Evolutionary conservation across 2,329 filamentous ascomycete species (phyloP).

Genomic region (Cladosporium halotolerans): DNA sequence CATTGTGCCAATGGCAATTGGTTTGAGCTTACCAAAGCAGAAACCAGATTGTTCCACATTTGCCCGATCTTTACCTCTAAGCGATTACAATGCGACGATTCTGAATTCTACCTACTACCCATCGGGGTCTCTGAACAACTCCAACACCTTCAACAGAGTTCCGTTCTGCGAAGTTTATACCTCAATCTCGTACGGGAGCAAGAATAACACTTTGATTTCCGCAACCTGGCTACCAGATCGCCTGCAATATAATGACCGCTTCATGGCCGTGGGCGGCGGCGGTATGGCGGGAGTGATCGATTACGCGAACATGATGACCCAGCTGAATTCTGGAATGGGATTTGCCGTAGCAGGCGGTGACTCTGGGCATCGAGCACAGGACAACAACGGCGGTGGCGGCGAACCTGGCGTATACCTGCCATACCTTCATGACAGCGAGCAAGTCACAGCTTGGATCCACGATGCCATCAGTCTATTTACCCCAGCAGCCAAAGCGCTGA

Average conservation of each 20-base stretch:
- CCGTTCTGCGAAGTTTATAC: conserved; percentile 23
- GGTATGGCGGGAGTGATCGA: conserved; percentile 26
- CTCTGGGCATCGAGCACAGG: conserved; percentile 21
- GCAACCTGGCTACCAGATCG: conserved; percentile 23
- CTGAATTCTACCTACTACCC: conserved; percentile 19
- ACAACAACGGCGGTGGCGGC: conserved; percentile 21
- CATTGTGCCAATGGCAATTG: neutral
- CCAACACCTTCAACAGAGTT: conserved; percentile 17
- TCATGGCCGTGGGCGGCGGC: conserved; percentile 27
- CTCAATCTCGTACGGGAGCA: conserved; percentile 18
- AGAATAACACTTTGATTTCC: conserved; percentile 20
- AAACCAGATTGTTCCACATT: conserved; percentile 8
- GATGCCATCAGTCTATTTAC: conserved; percentile 33
- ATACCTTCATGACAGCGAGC: conserved; percentile 24
- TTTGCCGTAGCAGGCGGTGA: conserved; percentile 25
- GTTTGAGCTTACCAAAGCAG: neutral
- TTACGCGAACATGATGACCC: conserved; percentile 18
- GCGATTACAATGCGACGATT: conserved; percentile 14
- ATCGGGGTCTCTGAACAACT: conserved; percentile 14
- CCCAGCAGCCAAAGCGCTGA: conserved; percentile 25
- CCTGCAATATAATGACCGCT: conserved; percentile 19
- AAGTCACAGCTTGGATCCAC: conserved; percentile 33
- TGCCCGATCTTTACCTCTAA: conserved; percentile 4
- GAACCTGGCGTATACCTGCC: conserved; percentile 22
- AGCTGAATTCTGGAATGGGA: conserved; percentile 23